phyloP scores from a whole-genome alignment of 495 filamentous ascomycete genomes.

The Parathielavia appendiculata region DNA sequence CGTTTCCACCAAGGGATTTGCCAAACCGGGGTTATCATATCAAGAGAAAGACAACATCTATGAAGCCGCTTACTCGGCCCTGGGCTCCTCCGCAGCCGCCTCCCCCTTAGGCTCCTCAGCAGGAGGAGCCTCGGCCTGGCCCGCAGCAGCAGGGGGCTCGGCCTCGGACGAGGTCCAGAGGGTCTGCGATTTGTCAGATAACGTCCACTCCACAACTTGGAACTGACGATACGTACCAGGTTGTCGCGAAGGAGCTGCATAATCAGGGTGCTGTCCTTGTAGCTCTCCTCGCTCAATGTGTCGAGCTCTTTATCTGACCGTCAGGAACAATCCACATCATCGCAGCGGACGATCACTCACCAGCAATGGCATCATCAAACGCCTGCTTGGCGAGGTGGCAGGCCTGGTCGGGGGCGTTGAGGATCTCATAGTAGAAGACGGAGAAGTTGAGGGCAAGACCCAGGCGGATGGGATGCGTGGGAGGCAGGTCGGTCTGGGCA shows the following conservation, averaged over 20 bases:
- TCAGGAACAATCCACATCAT: conserved; percentile 20
- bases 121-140: conserved; percentile 56
- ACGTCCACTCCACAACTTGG: background rate
- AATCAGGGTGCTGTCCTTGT: conserved; percentile 99
- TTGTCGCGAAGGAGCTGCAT: conserved; percentile 99
- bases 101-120: conserved; percentile 45
- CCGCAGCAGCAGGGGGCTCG: conserved; percentile 64
- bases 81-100: conserved; percentile 46
- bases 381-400: conserved; percentile 99
- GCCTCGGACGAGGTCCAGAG: conserved; percentile 99
- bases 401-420: conserved; percentile 97
- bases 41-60: conserved; percentile 30
- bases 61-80: conserved; percentile 46
- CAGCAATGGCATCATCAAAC: conserved; percentile 98
- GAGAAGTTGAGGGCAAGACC: conserved; percentile 99
- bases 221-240: conserved; percentile 59
- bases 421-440: conserved; percentile 99
- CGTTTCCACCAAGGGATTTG: conserved; percentile 39
- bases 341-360: conserved; percentile 47
- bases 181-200: conserved; percentile 54
- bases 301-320: conserved; percentile 69
- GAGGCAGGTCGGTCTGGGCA: conserved; percentile 94
- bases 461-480: conserved; percentile 97
- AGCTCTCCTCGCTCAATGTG: conserved; percentile 98
- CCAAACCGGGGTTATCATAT: conserved; percentile 37